Conservation (phyloP, 202 grass and related monocot genomes). For the Hordeum pubiflorum region DNA sequence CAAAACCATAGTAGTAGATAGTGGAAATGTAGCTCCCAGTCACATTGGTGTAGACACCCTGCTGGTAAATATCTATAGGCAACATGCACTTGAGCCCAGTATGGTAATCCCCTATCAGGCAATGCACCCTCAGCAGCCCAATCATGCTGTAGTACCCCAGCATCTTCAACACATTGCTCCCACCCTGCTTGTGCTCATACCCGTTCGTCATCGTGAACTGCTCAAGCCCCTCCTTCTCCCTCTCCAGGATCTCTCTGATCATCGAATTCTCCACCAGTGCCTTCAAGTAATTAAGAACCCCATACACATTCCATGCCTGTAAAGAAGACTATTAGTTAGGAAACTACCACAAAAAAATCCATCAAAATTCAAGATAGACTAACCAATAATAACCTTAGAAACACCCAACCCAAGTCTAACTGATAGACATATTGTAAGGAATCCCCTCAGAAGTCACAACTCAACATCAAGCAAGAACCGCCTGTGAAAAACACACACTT, state of each 20-base stretch:
- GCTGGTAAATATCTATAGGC: slow-evolving; percentile 78
- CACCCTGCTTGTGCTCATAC: slow-evolving; percentile 55
- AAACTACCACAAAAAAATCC: neutral
- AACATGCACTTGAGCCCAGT: slow-evolving; percentile 83
- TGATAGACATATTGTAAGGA: neutral
- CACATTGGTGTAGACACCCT: slow-evolving; percentile 84
- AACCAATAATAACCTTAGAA: neutral
- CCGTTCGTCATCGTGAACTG: slow-evolving; percentile 67
- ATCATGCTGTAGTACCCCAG: slow-evolving; percentile 99
- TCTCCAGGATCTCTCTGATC: slow-evolving; percentile 79
- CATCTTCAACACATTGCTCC: slow-evolving; percentile 94
- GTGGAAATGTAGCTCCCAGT: slow-evolving; percentile 84
- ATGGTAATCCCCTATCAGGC: slow-evolving; percentile 86
- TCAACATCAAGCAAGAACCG: neutral
- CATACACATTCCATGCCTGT: slow-evolving; percentile 86
- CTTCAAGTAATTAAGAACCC: slow-evolving; percentile 89
- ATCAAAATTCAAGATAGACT: neutral
- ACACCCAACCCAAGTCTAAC: neutral
- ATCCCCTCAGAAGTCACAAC: neutral
- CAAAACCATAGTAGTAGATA: slow-evolving; percentile 94
- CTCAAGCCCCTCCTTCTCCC: slow-evolving; percentile 84
- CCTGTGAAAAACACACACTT: neutral
- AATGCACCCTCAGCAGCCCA: slow-evolving; percentile 86
- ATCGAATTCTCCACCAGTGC: slow-evolving; percentile 89
- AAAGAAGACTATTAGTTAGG: neutral